Evolutionary conservation across 495 filamentous ascomycete species (phyloP).

Genomic region (Aspergillus ellipticus): DNA sequence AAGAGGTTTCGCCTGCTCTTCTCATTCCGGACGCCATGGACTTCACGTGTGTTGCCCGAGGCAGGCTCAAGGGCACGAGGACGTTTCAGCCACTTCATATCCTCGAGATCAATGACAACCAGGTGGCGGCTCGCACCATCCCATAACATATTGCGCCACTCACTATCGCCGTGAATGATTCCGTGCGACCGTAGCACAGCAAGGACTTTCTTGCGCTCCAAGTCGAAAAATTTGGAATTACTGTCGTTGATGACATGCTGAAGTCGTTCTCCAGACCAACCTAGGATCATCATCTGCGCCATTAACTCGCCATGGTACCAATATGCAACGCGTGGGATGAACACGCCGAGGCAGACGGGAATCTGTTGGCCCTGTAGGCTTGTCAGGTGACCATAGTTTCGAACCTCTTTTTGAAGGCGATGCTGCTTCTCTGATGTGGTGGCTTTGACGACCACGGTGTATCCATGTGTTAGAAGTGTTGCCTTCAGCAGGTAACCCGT

Average conservation of each 20-base stretch:
- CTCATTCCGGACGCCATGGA: too few relatives aligned
- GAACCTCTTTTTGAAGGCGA: slow-evolving; percentile 21
- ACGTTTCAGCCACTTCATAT: slow-evolving; percentile 17
- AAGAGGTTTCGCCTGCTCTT: too few relatives aligned
- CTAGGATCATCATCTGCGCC: slow-evolving; percentile 23
- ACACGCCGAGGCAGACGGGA: slow-evolving; percentile 20
- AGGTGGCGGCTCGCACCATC: slow-evolving; percentile 10
- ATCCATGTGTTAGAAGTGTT: slow-evolving; percentile 24
- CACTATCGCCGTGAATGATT: slow-evolving; percentile 19
- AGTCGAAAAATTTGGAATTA: slow-evolving; percentile 19
- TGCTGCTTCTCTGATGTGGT: slow-evolving; percentile 23
- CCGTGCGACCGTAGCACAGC: slow-evolving; percentile 12
- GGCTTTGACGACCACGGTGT: slow-evolving; percentile 28
- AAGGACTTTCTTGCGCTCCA: slow-evolving; percentile 17
- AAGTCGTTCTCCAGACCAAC: slow-evolving; percentile 23
- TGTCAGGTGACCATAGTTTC: slow-evolving; percentile 22
- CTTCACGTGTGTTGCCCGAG: too few relatives aligned
- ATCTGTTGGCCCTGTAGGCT: slow-evolving; percentile 21
- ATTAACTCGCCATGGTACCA: slow-evolving; percentile 28
- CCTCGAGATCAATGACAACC: slow-evolving; percentile 24
- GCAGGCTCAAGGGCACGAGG: slow-evolving; percentile 11
- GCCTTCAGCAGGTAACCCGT: slow-evolving; percentile 30
- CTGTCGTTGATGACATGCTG: slow-evolving; percentile 19
- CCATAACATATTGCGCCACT: slow-evolving; percentile 26
- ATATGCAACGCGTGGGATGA: slow-evolving; percentile 21